Evolutionary conservation across 1,284 basidiomycete genomes (phyloP), one percentile per base, ranked within the genome.

Genomic region (Coriolopsis trogii): DNA sequence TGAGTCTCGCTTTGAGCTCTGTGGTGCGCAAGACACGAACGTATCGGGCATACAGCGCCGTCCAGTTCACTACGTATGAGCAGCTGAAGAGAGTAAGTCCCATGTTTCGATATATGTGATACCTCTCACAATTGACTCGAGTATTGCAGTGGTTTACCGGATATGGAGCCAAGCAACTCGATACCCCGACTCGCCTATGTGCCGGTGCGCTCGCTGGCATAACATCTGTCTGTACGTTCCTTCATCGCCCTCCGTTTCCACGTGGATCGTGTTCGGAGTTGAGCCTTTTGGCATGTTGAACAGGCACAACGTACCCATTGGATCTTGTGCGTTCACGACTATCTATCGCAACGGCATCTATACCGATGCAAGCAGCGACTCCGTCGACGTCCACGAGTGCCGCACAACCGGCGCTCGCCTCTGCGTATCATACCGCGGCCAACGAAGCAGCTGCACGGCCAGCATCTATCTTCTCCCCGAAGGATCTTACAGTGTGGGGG

Each of bases 1-100:
- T 81, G 40, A 8, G 62, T 52, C n/a, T 12, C 1, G n/a, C 30
- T 29, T 23, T 28, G 3, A 18, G n/a, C n/a, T 31, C 16, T 12
- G 10, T 31, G 30, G n/a, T 16, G n/a, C n/a, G n/a, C n/a, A n/a
- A n/a, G n/a, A n/a, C n/a, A n/a, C n/a, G n/a, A n/a, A n/a, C n/a
- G n/a, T n/a, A 30, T 30, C 13, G 28, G 28, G 28, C 28, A 30
- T 30, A 30, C 66, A 90, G 87, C 57, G 91, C 92, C 20, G 90
- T 98, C 15, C 95, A 98, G 67, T 98, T 98, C 69, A 92, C 93
- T 1, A 91, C 93, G 7, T 91, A 91, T 63, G 94, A 97, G 66
- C 84, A 89, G 57, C 74, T 95, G 56, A 98, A 97, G 73, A 89
- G 86, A 72, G 85, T 89, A 51, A 58, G 74, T 57, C 50, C 58